Conservation (phyloP, 352 stramenopile genomes). For the Pythium dissimile region DNA sequence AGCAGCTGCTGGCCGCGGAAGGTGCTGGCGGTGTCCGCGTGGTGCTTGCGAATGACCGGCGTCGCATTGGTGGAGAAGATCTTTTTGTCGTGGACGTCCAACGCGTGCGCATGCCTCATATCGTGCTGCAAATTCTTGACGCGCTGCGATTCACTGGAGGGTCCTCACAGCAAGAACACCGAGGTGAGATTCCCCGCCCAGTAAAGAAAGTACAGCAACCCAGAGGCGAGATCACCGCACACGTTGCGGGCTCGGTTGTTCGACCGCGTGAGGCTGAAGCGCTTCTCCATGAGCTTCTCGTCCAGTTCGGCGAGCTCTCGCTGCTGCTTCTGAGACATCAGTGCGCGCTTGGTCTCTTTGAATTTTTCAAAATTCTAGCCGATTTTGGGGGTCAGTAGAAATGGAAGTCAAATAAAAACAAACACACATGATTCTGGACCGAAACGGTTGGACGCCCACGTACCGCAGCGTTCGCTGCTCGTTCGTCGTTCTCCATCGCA, state of each 20-base stretch:
- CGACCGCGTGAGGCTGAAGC: slow-evolving; percentile 53
- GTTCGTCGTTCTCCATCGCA: slow-evolving; percentile 62
- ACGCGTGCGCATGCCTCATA: slow-evolving; percentile 55
- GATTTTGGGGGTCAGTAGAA: no score
- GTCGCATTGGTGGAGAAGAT: slow-evolving; percentile 55
- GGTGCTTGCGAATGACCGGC: slow-evolving; percentile 33
- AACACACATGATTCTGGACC: not conserved
- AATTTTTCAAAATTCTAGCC: slow-evolving; percentile 50
- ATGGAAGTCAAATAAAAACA: no score
- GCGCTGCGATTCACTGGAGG: slow-evolving; percentile 53
- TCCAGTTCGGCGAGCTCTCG: slow-evolving; percentile 52
- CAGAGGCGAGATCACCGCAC: no score
- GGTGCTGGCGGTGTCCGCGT: slow-evolving; percentile 46
- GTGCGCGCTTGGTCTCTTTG: slow-evolving; percentile 50
- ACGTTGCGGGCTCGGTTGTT: slow-evolving; percentile 57
- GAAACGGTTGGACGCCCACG: not conserved
- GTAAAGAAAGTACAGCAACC: no score
- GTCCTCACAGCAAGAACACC: not conserved
- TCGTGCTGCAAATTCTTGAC: slow-evolving; percentile 63
- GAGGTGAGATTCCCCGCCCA: not conserved
- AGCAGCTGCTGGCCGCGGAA: slow-evolving; percentile 72
- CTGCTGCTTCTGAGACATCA: slow-evolving; percentile 52
- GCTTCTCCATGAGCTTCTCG: slow-evolving; percentile 71
- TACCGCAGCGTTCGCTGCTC: slow-evolving; percentile 33
- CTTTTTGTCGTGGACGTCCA: slow-evolving; percentile 60